Conservation (phyloP, 768 basidiomycete species). For the Termitomyces sp. region DNA sequence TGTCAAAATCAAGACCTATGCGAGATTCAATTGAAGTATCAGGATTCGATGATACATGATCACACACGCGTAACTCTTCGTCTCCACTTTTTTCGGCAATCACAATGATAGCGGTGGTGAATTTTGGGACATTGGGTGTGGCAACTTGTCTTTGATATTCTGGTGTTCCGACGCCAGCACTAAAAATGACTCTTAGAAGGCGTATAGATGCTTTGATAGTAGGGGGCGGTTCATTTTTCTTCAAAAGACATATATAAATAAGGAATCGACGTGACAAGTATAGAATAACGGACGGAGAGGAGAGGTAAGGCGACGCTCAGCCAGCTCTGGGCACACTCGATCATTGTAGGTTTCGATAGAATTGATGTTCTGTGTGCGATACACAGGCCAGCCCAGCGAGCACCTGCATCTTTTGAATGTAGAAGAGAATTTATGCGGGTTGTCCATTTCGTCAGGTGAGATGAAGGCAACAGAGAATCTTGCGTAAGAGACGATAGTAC, state of each 20-base stretch:
- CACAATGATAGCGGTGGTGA: slow-evolving; percentile 53
- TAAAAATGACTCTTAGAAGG: slow-evolving; percentile 61
- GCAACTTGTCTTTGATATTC: slow-evolving; percentile 83
- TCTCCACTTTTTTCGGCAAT: slow-evolving; percentile 51
- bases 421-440: slow-evolving; percentile 70
- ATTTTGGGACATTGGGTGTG: slow-evolving; percentile 69
- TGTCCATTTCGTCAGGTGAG: slow-evolving; percentile 73
- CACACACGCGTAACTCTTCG: slow-evolving; percentile 50
- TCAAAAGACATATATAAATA: slow-evolving; percentile 24
- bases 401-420: slow-evolving; percentile 73
- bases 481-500: slow-evolving; percentile 52
- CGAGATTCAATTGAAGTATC: background rate
- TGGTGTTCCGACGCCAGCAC: slow-evolving; percentile 51
- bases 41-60: background rate
- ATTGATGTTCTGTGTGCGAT: slow-evolving; percentile 65
- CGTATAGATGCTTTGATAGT: slow-evolving; percentile 61
- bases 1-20: slow-evolving; percentile 41
- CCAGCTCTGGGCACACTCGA: slow-evolving; percentile 75
- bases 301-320: slow-evolving; percentile 58
- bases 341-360: slow-evolving; percentile 55
- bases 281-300: slow-evolving; percentile 59
- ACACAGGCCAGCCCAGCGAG: slow-evolving; percentile 78
- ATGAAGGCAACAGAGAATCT: slow-evolving; percentile 53
- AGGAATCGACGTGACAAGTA: slow-evolving; percentile 18
- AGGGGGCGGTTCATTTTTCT: slow-evolving; percentile 69